phyloP scores from a whole-genome alignment of 371 early-diverging fungal genomes.

The Mucor irregularis region DNA sequence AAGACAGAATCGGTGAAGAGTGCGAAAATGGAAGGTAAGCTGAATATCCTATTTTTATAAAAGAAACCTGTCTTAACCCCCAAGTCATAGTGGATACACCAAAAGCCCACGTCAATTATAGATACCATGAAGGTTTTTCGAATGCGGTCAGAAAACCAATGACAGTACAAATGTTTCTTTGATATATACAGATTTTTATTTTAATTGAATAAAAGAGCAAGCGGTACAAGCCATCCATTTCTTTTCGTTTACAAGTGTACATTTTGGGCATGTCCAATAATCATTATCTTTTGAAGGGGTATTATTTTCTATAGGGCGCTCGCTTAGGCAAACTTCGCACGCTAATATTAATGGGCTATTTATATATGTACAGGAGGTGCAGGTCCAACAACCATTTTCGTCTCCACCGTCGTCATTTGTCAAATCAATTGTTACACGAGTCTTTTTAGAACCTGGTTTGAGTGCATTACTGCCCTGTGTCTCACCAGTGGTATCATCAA shows the following conservation, averaged over 20 bases:
- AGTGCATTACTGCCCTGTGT: too few species aligned
- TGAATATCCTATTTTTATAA: not conserved
- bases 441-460: not conserved
- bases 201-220: slow-evolving; percentile 16
- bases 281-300: not conserved
- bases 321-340: slow-evolving; percentile 31
- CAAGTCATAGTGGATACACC: slow-evolving; percentile 19
- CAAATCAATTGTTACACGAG: not conserved
- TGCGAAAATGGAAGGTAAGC: slow-evolving; percentile 15
- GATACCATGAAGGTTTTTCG: slow-evolving; percentile 69
- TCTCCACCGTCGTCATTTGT: not conserved
- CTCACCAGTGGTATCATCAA: not conserved
- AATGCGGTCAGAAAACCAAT: slow-evolving; percentile 89
- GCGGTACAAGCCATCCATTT: slow-evolving; percentile 15
- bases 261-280: slow-evolving; percentile 35
- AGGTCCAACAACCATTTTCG: slow-evolving; percentile 22
- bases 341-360: slow-evolving; percentile 26
- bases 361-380: slow-evolving; percentile 36
- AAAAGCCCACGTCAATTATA: slow-evolving; percentile 21
- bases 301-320: slow-evolving; percentile 5
- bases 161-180: slow-evolving; percentile 59
- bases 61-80: too few species aligned
- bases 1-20: slow-evolving; percentile 4
- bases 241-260: slow-evolving; percentile 21
- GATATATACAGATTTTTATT: slow-evolving; percentile 10